Percentiles rank a stretch among this genome's conserved stretches.
Evolutionary conservation across 2,329 filamentous ascomycete genomes (phyloP).

Genomic region (Diaporthe citrichinensis): DNA sequence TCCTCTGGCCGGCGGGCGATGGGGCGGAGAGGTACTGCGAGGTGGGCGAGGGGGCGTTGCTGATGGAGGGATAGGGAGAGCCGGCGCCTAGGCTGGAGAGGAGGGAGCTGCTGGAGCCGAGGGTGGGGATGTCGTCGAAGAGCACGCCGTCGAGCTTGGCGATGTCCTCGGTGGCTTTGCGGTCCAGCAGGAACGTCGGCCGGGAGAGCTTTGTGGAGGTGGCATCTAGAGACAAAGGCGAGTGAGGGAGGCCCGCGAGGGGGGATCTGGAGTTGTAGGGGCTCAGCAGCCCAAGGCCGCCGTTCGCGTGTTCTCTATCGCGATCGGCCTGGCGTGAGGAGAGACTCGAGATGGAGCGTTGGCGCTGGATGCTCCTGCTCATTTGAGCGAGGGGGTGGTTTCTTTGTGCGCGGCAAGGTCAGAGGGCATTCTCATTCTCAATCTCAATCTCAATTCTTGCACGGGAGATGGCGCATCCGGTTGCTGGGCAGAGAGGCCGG

Average conservation of each 20-base stretch:
- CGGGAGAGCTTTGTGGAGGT: conserved; percentile 35
- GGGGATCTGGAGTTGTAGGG: conserved; percentile 42
- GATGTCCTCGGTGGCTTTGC: conserved; percentile 40
- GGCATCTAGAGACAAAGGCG: conserved; percentile 39
- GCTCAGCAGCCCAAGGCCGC: conserved; percentile 40
- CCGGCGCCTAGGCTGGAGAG: conserved; percentile 41
- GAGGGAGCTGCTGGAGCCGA: conserved; percentile 40
- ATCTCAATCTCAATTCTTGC: background rate
- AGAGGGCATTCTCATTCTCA: conserved; percentile 27
- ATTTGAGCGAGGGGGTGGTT: conserved; percentile 37
- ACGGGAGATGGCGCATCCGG: conserved; percentile 19
- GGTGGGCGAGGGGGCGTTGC: conserved; percentile 7
- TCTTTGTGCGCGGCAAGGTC: conserved; percentile 30
- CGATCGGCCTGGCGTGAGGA: conserved; percentile 40
- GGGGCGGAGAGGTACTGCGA: conserved; percentile 38
- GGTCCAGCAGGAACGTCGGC: conserved; percentile 39
- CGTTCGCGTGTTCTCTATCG: conserved; percentile 40
- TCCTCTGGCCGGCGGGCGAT: conserved; percentile 31
- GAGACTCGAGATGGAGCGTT: conserved; percentile 43
- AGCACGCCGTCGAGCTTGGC: conserved; percentile 43
- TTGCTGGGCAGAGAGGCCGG: conserved; percentile 20
- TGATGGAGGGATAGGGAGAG: conserved; percentile 41
- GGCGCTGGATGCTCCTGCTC: conserved; percentile 42
- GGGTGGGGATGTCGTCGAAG: conserved; percentile 44
- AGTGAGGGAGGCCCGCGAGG: conserved; percentile 40